Base-by-base conservation (phyloP, 108 stramenopile genomes). In the Parietichytrium sp. region DNA sequence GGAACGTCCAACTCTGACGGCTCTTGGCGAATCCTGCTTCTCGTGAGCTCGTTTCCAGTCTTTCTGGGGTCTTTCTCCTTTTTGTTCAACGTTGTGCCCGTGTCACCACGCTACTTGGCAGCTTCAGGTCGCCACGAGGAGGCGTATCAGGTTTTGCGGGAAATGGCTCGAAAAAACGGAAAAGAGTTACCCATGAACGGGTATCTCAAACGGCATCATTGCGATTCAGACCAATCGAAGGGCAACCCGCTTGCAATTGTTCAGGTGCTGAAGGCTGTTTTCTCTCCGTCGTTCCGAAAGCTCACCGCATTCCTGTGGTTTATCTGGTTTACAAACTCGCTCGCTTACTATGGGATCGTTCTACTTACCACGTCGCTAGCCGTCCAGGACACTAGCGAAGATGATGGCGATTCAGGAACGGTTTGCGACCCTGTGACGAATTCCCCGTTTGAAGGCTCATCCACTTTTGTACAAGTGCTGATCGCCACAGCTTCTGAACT, bases 271-370 rank as follows among this genome's bases (percentile, higher is more conserved):
- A 27, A 13, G 30, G 51, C 15, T 31, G 30, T 80, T 10, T 27
- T 80, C 8, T 80, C 79, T 16, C 79, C 49, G 30, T n/a, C 50
- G 18, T 51, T 51, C 8, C 10, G 47, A n/a, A 25, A 18, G 1
- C 16, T 80, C 10, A 82, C 82, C 3, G 4, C 48, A 0, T 23
- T 78, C 7, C 79, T 82, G 7, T 82, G 82, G 82, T 23, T 82
- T n/a, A 23, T 82, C 18, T 82, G 82, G 82, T 25, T 78, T 20
- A 30, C 61, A 4, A 78, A 78, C 49, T 48, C 82, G 20, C 25
- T 82, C 51, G 6, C 51, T 1, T 82, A 82, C 51, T 82, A 82
- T 48, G 82, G 82, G 13, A 18, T 82, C 4, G 82, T 82, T 4
- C 82, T 82, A n/a, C 77, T 82, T n/a, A 27, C 61, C 61, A 82